Evolutionary conservation across 805 yeast genomes (phyloP).

Genomic region (Komagataella populi): DNA sequence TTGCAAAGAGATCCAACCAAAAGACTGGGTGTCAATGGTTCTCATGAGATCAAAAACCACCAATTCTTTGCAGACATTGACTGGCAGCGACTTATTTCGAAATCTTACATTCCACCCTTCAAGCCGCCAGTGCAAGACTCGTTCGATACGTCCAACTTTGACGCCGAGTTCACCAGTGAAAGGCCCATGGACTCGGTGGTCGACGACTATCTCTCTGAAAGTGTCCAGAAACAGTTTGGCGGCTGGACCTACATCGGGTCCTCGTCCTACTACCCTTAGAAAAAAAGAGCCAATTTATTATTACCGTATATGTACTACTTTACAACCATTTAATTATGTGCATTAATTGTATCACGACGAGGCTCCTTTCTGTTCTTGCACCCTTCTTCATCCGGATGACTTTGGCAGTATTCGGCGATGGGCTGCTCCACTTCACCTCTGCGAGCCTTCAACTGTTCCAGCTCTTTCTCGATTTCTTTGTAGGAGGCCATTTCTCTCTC

Average conservation of each 20-base stretch:
- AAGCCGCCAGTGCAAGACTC: conserved; percentile 83
- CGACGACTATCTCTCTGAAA: conserved; percentile 79
- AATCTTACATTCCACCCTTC: conserved; percentile 90
- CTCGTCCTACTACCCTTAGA: neutral
- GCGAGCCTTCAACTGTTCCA: conserved; percentile 1
- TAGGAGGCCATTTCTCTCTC: conserved; percentile 3
- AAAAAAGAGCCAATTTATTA: conserved; percentile 13
- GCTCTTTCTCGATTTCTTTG: conserved; percentile 3
- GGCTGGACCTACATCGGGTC: conserved; percentile 92
- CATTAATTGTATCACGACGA: neutral
- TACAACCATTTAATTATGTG: conserved; percentile 12
- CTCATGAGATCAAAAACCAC: conserved; percentile 73
- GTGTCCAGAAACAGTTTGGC: conserved; percentile 96
- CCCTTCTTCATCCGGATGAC: neutral
- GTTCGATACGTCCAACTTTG: conserved; percentile 87
- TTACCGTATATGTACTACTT: conserved; percentile 18
- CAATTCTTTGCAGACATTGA: conserved; percentile 81
- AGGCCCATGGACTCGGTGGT: conserved; percentile 93
- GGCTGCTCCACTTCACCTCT: conserved; percentile 1
- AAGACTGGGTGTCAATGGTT: conserved; percentile 69
- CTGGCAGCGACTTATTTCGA: conserved; percentile 71
- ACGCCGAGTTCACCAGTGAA: conserved; percentile 82
- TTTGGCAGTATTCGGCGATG: neutral
- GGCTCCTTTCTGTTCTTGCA: neutral
- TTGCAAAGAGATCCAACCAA: conserved; percentile 75